Base-by-base conservation (phyloP, 2,329 filamentous ascomycete species). In the Exophiala sideris region DNA sequence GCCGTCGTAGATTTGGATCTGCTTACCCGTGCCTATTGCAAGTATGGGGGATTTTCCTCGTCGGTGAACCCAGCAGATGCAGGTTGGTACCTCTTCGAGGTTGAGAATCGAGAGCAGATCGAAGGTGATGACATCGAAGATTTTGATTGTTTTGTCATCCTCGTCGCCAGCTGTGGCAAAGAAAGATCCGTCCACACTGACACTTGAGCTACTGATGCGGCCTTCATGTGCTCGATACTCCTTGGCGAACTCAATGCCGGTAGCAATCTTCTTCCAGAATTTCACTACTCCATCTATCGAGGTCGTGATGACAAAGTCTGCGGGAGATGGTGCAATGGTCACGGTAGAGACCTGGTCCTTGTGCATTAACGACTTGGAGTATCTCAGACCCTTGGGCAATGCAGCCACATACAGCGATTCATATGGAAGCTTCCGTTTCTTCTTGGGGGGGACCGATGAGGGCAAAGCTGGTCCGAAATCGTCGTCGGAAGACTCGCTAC, bases 291-390 rank as follows among this genome's bases (percentile, higher is more conserved):
- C 95, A 68, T 99, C 94, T 40, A 89, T 76, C 0, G 94, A 97
- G 57, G 88, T 89, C 1, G 94, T 99, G 59, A 99, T 94, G 35
- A 99, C 78, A 68, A 99, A 99, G 64, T 97, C 94, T 56, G 92
- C 96, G 56, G 87, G 77, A 8, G 60, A 58, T 1, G 91, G 91
- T 1, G 95, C 96, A 70, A 96, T 85, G 10, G 86, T 95, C 59
- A 89, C 83, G 66, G 91, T 97, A 53, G 87, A 83, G 46, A 99
- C 75, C 73, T 96, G 91, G 63, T 99, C 94, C 74, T 92, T 91
- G 80, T 99, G 94, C 95, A 99, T 99, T 66, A 99, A 79, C 42
- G 94, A 97, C 68, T 91, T 95, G 54, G 88, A 95, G 74, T 99
- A 99, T 42, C 89, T 87, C 35, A 79, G 67, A 16, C 89, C 88